Conservation (phyloP, 495 filamentous ascomycete species). For the Apiosordaria backusii region DNA sequence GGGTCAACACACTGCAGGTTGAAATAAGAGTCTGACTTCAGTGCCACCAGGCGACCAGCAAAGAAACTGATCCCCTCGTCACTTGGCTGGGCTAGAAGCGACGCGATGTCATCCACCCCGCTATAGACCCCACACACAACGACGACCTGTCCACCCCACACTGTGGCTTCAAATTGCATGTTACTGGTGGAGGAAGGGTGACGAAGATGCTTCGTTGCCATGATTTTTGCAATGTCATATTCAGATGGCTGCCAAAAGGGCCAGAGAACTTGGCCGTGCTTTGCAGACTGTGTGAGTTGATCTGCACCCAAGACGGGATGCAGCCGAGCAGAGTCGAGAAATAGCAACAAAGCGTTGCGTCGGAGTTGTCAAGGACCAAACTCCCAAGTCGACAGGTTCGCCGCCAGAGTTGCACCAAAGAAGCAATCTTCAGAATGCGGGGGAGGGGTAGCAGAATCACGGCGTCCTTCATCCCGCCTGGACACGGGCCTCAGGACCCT, state of each 20-base stretch:
- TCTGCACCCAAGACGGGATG: background rate
- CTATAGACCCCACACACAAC: background rate
- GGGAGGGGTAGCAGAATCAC: conserved; percentile 14
- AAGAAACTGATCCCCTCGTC: background rate
- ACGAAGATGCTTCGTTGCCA: background rate
- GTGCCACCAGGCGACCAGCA: background rate
- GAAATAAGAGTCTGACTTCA: background rate
- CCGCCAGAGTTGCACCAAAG: conserved; percentile 8
- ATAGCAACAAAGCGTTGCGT: conserved; percentile 24
- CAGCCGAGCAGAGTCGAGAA: conserved; percentile 9
- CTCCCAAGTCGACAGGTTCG: conserved; percentile 14
- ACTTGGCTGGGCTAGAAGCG: background rate
- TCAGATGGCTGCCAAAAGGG: background rate
- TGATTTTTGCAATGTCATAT: no score
- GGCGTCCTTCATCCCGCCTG: background rate
- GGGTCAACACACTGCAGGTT: background rate
- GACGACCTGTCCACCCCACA: background rate
- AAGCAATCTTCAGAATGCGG: conserved; percentile 17
- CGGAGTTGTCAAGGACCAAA: conserved; percentile 26
- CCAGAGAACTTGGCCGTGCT: background rate
- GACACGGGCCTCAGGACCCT: conserved; percentile 11
- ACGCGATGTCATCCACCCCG: conserved; percentile 6
- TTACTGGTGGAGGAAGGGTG: background rate
- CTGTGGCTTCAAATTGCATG: background rate
- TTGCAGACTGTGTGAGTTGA: background rate